phyloP scores from a whole-genome alignment of 225 moss, liverwort and hornwort genomes.

The Pseudisothecium myosuroides region DNA sequence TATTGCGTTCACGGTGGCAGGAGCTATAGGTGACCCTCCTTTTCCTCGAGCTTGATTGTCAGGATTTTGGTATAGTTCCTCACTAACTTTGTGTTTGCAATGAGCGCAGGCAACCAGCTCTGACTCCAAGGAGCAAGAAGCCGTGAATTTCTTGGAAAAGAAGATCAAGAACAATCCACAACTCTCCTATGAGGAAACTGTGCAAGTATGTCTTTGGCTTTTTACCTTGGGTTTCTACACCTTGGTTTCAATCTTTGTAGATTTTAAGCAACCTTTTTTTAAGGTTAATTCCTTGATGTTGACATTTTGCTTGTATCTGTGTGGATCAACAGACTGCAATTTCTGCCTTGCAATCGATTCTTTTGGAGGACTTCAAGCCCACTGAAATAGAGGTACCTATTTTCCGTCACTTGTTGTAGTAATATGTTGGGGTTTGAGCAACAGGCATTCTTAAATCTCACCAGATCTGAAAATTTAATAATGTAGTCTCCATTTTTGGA shows the following conservation, averaged over 20 bases:
- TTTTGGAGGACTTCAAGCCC: constrained; percentile 95
- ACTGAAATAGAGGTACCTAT: constrained; percentile 80
- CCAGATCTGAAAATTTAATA: background rate
- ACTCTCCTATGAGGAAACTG: constrained; percentile 84
- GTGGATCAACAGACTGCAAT: constrained; percentile 60
- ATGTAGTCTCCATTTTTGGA: background rate
- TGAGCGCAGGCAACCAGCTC: constrained; percentile 76
- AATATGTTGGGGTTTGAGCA: background rate
- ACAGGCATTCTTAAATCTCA: background rate
- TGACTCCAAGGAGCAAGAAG: constrained; percentile 95
- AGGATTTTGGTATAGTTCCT: background rate
- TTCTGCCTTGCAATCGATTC: constrained; percentile 83
- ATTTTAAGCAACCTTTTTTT: background rate
- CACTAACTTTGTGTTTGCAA: background rate
- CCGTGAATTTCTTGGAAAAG: constrained; percentile 94
- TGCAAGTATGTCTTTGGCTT: constrained; percentile 47
- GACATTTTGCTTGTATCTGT: background rate
- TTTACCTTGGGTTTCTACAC: background rate
- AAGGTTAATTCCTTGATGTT: background rate
- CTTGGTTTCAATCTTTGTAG: background rate
- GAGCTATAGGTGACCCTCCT: background rate
- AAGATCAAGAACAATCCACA: constrained; percentile 91
- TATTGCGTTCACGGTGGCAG: background rate
- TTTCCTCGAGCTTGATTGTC: background rate
- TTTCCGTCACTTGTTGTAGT: background rate